Evolutionary conservation across 2,329 filamentous ascomycete species (phyloP), one percentile per base, ranked within the genome.

Genomic region (Balansia obtecta): DNA sequence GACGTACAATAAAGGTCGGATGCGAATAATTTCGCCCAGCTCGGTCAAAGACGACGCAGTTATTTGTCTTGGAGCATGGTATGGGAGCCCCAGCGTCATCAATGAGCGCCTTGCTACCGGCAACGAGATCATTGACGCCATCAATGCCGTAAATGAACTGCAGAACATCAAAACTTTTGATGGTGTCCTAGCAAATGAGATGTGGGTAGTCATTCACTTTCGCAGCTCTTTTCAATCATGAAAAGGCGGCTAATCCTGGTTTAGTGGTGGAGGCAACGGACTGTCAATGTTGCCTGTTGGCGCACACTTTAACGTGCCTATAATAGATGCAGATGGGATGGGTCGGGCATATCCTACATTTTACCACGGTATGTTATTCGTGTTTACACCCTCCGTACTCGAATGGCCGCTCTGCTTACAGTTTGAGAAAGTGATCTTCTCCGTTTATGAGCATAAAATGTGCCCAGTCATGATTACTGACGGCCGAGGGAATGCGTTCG

Each of bases 51-150:
- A 73, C 32, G 58, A 64, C 11, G 69, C 67, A 9, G 56, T 63
- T 1, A 62, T 70, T 4, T 69, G 69, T 41, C 68, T 71, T 39
- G 70, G 70, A 0, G 69, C 69, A 0, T 72, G 70, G 62, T 73
- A 72, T 42, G 71, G 71, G 3, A 69, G 67, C 34, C 68, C 68
- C 0, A 69, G 65, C 18, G 68, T 70, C 10, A 65, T 66, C 40
- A 67, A 66, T 34, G 68, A 70, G 56, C 60, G 64, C 0, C 59
- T 70, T 1, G 60, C 61, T 0, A 59, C 59, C 1, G 68, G 68
- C 4, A 64, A 56, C 15, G 68, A 69, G 53, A 68, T 69, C 20
- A 57, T 62, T 18, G 57, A 55, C 3, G 68, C 65, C 1, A 66
- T 69, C 43, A 62, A 69, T 40, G 64, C 64, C 2, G 53, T 67